A percentile compares a stretch with the other conserved stretches of the same genome.
These are phyloP conservation scores for Tricholoma bakamatsutake DNA, from an alignment of 768 basidiomycete genomes.

Conservation along the genomic window DNA sequence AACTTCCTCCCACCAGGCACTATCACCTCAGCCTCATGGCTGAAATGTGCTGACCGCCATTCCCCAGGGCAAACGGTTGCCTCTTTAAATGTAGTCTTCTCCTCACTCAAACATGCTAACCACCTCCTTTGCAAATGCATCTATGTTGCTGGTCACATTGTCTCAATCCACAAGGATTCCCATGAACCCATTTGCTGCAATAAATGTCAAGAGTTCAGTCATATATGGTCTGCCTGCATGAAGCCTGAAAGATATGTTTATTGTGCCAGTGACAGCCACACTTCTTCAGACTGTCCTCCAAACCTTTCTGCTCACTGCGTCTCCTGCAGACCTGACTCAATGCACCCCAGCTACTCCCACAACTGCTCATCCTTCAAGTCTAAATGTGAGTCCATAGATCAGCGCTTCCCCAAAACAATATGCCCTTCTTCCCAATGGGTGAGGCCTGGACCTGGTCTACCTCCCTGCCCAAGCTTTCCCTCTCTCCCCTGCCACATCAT, in stretches of 20 bases:
- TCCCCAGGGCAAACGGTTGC: no score
- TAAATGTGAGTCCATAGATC: not conserved
- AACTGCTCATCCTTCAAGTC: not conserved
- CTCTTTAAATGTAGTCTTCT: not conserved
- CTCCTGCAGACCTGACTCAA: not conserved
- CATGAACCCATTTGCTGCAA: constrained; percentile 1
- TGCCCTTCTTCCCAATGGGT: no score
- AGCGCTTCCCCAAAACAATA: no score
- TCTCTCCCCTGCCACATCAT: not conserved
- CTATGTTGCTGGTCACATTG: not conserved
- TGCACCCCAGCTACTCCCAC: not conserved
- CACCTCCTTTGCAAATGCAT: not conserved
- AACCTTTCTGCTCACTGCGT: not conserved
- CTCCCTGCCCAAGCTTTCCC: no score
- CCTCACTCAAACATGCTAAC: constrained; percentile 2
- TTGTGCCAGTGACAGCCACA: not conserved
- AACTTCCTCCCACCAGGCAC: not conserved
- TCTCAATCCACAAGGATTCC: not conserved
- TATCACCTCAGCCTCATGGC: no score
- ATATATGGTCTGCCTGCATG: not conserved
- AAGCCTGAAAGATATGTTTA: not conserved
- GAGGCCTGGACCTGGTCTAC: no score
- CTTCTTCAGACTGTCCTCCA: not conserved
- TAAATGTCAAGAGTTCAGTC: not conserved
- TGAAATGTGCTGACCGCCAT: no score